phyloP scores from a whole-genome alignment of 1,139 yeast species.

The Ogataea hybrid region DNA sequence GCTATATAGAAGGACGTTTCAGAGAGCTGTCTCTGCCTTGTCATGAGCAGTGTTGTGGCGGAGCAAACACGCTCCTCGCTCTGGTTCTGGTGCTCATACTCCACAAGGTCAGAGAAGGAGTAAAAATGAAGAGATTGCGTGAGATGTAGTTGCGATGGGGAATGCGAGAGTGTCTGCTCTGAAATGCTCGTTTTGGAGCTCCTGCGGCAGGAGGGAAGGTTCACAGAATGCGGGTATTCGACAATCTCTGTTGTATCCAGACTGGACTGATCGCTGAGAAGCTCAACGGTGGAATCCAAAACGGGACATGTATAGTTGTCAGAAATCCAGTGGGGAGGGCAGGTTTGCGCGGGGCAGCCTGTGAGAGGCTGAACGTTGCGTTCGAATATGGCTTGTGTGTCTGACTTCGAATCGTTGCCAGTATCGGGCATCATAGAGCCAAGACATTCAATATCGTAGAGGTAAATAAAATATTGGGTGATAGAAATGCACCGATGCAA shows the following conservation, averaged over 20 bases:
- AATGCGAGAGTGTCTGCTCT: neutral
- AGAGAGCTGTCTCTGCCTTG: constrained; percentile 6
- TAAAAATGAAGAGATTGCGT: constrained; percentile 26
- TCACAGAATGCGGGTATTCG: constrained; percentile 26
- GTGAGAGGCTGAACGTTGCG: constrained; percentile 10
- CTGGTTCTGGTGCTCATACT: constrained; percentile 22
- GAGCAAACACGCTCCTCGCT: constrained; percentile 6
- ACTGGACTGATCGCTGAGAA: constrained; percentile 23
- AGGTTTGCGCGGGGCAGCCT: constrained; percentile 6
- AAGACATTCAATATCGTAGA: neutral
- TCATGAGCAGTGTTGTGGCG: constrained; percentile 5
- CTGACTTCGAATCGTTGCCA: neutral
- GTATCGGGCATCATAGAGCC: neutral
- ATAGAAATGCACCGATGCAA: constrained; percentile 1
- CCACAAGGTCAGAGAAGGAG: constrained; percentile 31
- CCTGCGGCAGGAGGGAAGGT: constrained; percentile 4
- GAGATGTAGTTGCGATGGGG: constrained; percentile 1
- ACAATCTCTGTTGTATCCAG: constrained; percentile 29
- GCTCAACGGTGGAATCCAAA: constrained; percentile 33
- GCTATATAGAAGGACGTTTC: constrained; percentile 6
- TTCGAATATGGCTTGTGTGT: constrained; percentile 9
- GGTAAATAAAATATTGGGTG: neutral
- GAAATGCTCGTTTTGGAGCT: constrained; percentile 1
- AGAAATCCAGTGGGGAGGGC: constrained; percentile 13
- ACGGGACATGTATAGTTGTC: constrained; percentile 33